Conservation (phyloP, 2,329 filamentous ascomycete species). For the Epichloe scottii region DNA sequence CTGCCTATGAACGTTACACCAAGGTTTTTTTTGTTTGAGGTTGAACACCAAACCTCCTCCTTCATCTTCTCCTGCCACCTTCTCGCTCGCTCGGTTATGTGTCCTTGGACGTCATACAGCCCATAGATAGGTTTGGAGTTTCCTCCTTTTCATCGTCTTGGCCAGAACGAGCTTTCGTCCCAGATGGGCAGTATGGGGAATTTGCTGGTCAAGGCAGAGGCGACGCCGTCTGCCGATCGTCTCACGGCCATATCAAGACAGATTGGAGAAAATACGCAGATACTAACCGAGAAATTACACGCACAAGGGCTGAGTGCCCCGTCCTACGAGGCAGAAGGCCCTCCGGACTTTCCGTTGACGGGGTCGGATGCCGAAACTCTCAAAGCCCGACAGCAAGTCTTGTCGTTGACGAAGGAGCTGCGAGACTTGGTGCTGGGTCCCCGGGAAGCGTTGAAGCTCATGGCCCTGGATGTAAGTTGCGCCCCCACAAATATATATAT, state of each 20-base stretch:
- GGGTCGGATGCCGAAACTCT: conserved; percentile 5
- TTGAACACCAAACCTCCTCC: background rate
- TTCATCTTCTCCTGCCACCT: background rate
- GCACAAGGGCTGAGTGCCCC: conserved; percentile 11
- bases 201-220: background rate
- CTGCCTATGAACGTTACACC: background rate
- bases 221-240: conserved; percentile 7
- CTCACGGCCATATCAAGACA: conserved; percentile 8
- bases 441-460: conserved; percentile 12
- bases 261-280: conserved; percentile 11
- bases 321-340: conserved; percentile 10
- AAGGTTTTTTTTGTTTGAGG: background rate
- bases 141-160: no score
- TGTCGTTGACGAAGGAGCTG: conserved; percentile 12
- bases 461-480: conserved; percentile 17
- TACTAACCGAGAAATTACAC: conserved; percentile 8
- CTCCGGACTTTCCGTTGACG: conserved; percentile 9
- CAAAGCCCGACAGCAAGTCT: conserved; percentile 10
- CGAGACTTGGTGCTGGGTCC: conserved; percentile 12
- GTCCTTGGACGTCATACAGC: background rate
- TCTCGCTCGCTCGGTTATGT: background rate
- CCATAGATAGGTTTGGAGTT: background rate
- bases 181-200: conserved; percentile 1
- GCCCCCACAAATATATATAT: no score
- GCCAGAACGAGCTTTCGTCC: no score